Conservation (phyloP, 805 yeast species). For the Nakazawaea holstii region DNA sequence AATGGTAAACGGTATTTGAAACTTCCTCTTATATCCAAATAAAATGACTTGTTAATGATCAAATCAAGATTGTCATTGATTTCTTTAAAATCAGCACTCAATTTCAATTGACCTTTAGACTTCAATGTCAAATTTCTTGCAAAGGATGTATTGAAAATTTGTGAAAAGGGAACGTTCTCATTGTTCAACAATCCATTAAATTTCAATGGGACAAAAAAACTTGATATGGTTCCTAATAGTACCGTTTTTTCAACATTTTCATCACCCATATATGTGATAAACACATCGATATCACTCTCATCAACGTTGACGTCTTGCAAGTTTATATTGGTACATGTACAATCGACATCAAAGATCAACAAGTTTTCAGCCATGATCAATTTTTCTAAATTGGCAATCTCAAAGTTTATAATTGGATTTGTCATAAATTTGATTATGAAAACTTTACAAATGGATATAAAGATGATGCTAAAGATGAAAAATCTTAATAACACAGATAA, state of each 20-base stretch:
- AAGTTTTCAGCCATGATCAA: constrained; percentile 26
- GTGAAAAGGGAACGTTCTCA: constrained; percentile 1
- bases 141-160: neutral
- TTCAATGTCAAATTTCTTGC: neutral
- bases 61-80: constrained; percentile 1
- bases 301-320: constrained; percentile 26
- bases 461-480: constrained; percentile 7
- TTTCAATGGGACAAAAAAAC: constrained; percentile 25
- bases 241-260: constrained; percentile 21
- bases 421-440: constrained; percentile 22
- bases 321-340: constrained; percentile 21
- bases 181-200: constrained; percentile 22
- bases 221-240: constrained; percentile 24
- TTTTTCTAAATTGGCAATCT: constrained; percentile 20
- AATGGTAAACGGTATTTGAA: constrained; percentile 25
- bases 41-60: constrained; percentile 22
- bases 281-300: constrained; percentile 27
- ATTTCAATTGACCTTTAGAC: constrained; percentile 26
- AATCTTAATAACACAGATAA: constrained; percentile 4
- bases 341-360: constrained; percentile 25
- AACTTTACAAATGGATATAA: constrained; percentile 13
- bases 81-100: constrained; percentile 21
- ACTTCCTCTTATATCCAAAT: constrained; percentile 26
- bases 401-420: constrained; percentile 20
- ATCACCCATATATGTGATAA: constrained; percentile 19